Base-by-base conservation (phyloP, 2,329 filamentous ascomycete species). In the Cylindrodendrum hubeiense region DNA sequence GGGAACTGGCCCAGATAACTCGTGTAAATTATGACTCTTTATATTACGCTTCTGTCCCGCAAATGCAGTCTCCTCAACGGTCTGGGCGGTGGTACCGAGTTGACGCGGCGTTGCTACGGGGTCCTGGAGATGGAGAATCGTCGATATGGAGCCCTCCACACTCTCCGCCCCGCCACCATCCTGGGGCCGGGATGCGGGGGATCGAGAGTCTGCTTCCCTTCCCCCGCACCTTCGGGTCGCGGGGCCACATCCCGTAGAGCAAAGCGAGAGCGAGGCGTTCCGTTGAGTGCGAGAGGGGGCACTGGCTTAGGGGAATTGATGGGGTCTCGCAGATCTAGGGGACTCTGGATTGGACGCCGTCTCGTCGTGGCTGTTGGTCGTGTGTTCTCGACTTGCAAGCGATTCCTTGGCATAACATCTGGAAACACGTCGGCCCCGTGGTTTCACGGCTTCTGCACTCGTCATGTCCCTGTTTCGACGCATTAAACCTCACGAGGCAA, bases 211-310 rank as follows among this genome's bases (percentile, higher is more conserved):
- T 28, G 9, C 33, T 13, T 22, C 2, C 7, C 13, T 47, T 58
- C 60, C 60, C 60, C 60, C 60, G 60, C 60, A 63, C 54, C 26
- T 30, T 52, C 54, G 60, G 60, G 30, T 21, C n/a, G 54, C n/a
- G 54, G 37, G 60, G 13, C 60, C 60, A 53, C 60, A 22, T 53
- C 9, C 60, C 60, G 60, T 54, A 28, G 37, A 41, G 39, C 47
- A 41, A 53, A 46, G 15, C 15, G 10, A 3, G 10, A 13, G 33
- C 12, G 15, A 22, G 22, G 22, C 44, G 37, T 41, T 41, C 37
- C 17, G 37, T 41, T 12, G 33, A 34, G 10, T 33, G 33, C 2
- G 34, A 19, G 34, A 39, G 34, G 34, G 6, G 33, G 3, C 21
- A 44, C n/a, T n/a, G n/a, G n/a, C n/a, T n/a, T n/a, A n/a, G 28